Evolutionary conservation across 78 protist species (phyloP), one percentile per base, ranked within the genome.

Genomic region (Dictyostelium purpureum): DNA sequence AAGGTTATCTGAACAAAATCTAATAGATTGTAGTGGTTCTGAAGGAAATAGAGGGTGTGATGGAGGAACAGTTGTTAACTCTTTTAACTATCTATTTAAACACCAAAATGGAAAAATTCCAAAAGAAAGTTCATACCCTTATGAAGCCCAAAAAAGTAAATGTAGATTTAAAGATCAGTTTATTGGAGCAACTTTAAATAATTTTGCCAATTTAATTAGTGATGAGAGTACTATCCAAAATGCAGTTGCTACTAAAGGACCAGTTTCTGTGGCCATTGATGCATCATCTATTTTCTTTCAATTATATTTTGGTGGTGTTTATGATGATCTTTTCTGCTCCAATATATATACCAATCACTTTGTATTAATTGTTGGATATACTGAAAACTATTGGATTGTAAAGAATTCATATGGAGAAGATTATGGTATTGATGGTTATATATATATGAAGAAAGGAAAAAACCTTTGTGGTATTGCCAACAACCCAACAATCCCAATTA

Each of bases 211-310:
- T n/a, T n/a, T n/a, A n/a, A n/a, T n/a, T n/a, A n/a, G n/a, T n/a
- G n/a, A n/a, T n/a, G n/a, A n/a, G n/a, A n/a, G n/a, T n/a, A n/a
- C n/a, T n/a, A n/a, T n/a, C n/a, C n/a, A n/a, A n/a, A n/a, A n/a
- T 1, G 61, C n/a, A n/a, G n/a, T n/a, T n/a, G n/a, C n/a, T n/a
- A n/a, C n/a, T n/a, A n/a, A 14, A 6, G 83, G 77, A 51, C 96
- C 97, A 76, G 96, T 93, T 42, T 81, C 97, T 14, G 96, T 96
- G 4, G 98, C 97, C 57, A 96, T 96, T 69, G 96, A 96, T 78
- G 98, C 98, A 19, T 71, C 77, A 66, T 82, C 69, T 42, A 28
- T 51, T 56, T 42, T 89, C 10, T 96, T 96, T 95, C 96, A 94
- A 89, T 76, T 94, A 43, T 96, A 96, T 91, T 19, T n/a, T 54